These are phyloP conservation scores for Hyphodiscus hymeniophilus DNA, from an alignment of 495 filamentous ascomycete genomes.

Conservation along the genomic window DNA sequence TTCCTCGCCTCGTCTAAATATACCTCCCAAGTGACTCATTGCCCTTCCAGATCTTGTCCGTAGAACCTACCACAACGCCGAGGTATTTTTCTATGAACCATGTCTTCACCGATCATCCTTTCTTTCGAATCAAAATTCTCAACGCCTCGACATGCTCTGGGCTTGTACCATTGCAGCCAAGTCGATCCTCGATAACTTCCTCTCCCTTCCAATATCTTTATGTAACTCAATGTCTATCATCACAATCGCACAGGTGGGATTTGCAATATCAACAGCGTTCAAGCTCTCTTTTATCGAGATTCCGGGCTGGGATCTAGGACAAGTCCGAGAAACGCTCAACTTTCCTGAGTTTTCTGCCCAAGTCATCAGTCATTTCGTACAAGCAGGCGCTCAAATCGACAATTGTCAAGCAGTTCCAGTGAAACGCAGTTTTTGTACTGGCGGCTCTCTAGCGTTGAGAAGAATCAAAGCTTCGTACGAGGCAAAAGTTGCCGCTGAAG, in stretches of 20 bases:
- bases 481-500: conserved; percentile 1
- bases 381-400: conserved; percentile 13
- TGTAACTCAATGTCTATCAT: background rate
- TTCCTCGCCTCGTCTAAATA: background rate
- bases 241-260: conserved; percentile 7
- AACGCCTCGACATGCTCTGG: conserved; percentile 19
- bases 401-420: background rate
- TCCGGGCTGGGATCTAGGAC: conserved; percentile 13
- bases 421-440: conserved; percentile 2
- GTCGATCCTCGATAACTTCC: conserved; percentile 5
- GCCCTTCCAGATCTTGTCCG: background rate
- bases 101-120: conserved; percentile 7
- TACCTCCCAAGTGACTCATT: background rate
- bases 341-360: conserved; percentile 5
- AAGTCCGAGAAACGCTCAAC: conserved; percentile 6
- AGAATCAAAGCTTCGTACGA: conserved; percentile 12
- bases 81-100: conserved; percentile 11
- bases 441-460: conserved; percentile 9
- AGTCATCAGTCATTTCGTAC: conserved; percentile 2
- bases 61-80: conserved; percentile 4
- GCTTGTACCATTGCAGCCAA: conserved; percentile 9
- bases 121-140: background rate
- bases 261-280: conserved; percentile 2
- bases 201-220: background rate
- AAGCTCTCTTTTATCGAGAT: conserved; percentile 17